Base-by-base conservation (phyloP, 495 filamentous ascomycete species). In the Daldinia grandis region DNA sequence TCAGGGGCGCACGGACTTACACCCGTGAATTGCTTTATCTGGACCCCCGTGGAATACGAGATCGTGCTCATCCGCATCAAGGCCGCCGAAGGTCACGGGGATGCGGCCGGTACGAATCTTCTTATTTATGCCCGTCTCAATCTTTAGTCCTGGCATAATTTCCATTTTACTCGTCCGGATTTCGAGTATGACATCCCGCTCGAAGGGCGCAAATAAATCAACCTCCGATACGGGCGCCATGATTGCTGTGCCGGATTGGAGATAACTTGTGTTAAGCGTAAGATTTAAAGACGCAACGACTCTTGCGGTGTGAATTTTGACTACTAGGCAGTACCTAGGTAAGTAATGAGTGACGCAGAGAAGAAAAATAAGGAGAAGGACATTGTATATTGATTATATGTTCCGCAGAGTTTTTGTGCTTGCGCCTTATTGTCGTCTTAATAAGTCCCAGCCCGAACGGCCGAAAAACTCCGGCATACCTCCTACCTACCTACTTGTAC, bases 21-120 rank as follows among this genome's bases (percentile, higher is more conserved):
- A 89, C 38, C 85, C 85, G 59, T 87, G 85, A 30, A 89, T 77
- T 2, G 87, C 86, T 71, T 87, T 87, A 58, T 89, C 86, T 0
- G 67, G 62, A 0, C 84, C 85, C 37, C 86, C 85, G 64, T 88
- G 87, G 47, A 84, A 85, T 0, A 81, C 83, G 5, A 79, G 79
- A 66, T 87, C 86, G 50, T 88, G 86, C 71, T 88, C 86, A 64
- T 88, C 87, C 58, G 77, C 79, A 25, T 83, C 80, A 19, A 87
- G 76, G 2, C 87, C 87, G 7, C 80, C 53, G 27, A 70, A 76
- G 15, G 77, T 76, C 59, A 87, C 79, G n/a, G 75, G 72, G 12
- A 87, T 76, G 8, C 78, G 78, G 4, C 78, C 80, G 10, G 69
- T 25, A 5, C 76, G 69, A n/a, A 77, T 6, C 0, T 62, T 53